Percentiles rank a stretch among this genome's conserved stretches.
Conservation (phyloP, 2,329 filamentous ascomycete genomes). For the Sporothrix protearum region DNA sequence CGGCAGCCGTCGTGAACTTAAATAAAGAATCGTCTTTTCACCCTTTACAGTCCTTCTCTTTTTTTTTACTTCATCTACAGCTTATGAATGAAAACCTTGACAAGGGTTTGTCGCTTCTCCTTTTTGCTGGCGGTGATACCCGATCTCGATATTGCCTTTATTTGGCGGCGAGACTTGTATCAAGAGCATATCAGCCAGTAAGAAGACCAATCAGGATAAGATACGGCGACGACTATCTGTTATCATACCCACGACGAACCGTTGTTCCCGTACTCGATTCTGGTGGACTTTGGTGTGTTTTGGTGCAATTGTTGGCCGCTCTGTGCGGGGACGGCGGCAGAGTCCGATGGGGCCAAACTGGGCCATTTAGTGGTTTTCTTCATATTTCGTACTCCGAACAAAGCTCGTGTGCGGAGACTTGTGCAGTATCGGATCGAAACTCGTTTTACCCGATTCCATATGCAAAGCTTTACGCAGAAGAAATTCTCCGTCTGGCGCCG, state of each 20-base stretch:
- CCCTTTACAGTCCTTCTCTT: not conserved
- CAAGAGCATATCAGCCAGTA: constrained; percentile 13
- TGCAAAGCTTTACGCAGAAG: constrained; percentile 9
- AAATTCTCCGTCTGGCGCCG: not conserved
- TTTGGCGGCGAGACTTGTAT: not conserved
- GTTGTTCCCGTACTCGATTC: not conserved
- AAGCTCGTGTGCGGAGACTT: not conserved
- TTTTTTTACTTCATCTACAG: not conserved
- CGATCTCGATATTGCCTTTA: not conserved
- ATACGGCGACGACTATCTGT: not conserved
- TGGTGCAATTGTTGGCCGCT: not conserved
- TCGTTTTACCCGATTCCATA: constrained; percentile 4
- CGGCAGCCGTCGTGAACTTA: not conserved
- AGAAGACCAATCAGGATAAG: constrained; percentile 19
- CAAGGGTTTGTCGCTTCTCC: not conserved
- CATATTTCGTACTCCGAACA: too few relatives aligned
- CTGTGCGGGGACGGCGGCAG: constrained; percentile 20
- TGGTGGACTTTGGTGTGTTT: not conserved
- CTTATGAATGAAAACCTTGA: not conserved
- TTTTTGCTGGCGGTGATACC: constrained; percentile 13
- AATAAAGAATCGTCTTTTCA: not conserved
- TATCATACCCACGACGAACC: constrained; percentile 15
- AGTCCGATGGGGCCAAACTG: constrained; percentile 20
- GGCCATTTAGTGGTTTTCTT: not conserved
- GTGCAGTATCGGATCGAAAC: not conserved